Conservation (phyloP, 1,284 basidiomycete genomes). For the Sanghuangporus weigelae region DNA sequence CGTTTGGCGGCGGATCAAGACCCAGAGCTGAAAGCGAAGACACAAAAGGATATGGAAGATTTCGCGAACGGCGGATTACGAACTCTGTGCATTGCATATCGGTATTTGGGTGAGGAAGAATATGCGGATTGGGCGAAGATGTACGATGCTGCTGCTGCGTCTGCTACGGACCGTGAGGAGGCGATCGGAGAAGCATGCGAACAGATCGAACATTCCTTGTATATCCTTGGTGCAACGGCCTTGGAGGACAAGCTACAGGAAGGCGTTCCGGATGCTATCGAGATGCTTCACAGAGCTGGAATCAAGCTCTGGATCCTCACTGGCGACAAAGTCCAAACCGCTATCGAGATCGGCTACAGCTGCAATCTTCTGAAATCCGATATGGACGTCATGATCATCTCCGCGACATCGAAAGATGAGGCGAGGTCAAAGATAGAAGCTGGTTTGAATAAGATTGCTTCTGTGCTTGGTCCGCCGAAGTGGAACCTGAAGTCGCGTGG, state of each 20-base stretch:
- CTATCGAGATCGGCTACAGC: slow-evolving; percentile 93
- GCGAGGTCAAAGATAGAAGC: slow-evolving; percentile 87
- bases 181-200: slow-evolving; percentile 88
- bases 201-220: slow-evolving; percentile 75
- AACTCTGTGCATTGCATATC: slow-evolving; percentile 87
- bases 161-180: slow-evolving; percentile 79
- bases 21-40: slow-evolving; percentile 67
- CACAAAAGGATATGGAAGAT: slow-evolving; percentile 82
- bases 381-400: slow-evolving; percentile 97
- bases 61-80: slow-evolving; percentile 93
- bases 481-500: slow-evolving; percentile 54
- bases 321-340: slow-evolving; percentile 96
- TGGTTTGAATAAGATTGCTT: slow-evolving; percentile 92
- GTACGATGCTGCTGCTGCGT: slow-evolving; percentile 78
- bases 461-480: slow-evolving; percentile 62
- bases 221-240: slow-evolving; percentile 90
- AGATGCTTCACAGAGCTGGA: slow-evolving; percentile 85
- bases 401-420: slow-evolving; percentile 73
- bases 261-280: slow-evolving; percentile 95
- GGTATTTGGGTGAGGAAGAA: slow-evolving; percentile 78
- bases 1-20: slow-evolving; percentile 77
- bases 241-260: slow-evolving; percentile 96
- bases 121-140: slow-evolving; percentile 77
- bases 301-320: slow-evolving; percentile 98
- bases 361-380: slow-evolving; percentile 89